These are phyloP conservation scores for Areca catechu DNA, from an alignment of 176 grass and related monocot genomes.

Conservation along the genomic window DNA sequence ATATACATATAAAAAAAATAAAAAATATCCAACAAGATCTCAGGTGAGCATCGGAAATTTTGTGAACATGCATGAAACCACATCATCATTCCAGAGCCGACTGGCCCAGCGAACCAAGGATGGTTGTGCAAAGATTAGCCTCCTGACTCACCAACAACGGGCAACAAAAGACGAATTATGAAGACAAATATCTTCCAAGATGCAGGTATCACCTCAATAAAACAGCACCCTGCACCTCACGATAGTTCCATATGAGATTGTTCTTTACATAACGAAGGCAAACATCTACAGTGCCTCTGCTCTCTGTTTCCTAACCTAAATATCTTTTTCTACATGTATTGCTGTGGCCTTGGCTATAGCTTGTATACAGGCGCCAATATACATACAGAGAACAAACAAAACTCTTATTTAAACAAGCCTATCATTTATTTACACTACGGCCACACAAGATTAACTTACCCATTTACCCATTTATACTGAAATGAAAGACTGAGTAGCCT, in stretches of 20 bases:
- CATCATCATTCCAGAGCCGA: too few relatives aligned
- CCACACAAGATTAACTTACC: constrained; percentile 28
- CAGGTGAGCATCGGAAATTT: too few relatives aligned
- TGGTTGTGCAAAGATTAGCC: too few relatives aligned
- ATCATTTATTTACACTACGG: constrained; percentile 93
- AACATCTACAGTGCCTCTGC: constrained; percentile 2
- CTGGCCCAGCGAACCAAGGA: too few relatives aligned
- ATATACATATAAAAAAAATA: too few relatives aligned
- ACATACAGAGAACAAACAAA: constrained; percentile 27
- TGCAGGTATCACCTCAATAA: neutral
- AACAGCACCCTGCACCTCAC: neutral
- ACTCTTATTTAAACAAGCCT: constrained; percentile 62
- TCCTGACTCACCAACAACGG: too few relatives aligned
- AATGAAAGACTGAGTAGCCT: constrained; percentile 47
- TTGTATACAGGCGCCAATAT: constrained; percentile 13
- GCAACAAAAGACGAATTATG: too few relatives aligned
- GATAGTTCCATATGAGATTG: too few relatives aligned
- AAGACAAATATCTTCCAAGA: neutral
- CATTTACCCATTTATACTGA: constrained; percentile 35
- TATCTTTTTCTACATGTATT: constrained; percentile 4
- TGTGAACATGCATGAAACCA: too few relatives aligned
- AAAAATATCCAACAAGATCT: too few relatives aligned
- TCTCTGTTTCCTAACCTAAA: neutral
- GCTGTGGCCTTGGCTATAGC: constrained; percentile 3
- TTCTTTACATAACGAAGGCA: constrained; percentile 7